Conservation (phyloP, 1,284 basidiomycete genomes). For the Moesziomyces aphidis region DNA sequence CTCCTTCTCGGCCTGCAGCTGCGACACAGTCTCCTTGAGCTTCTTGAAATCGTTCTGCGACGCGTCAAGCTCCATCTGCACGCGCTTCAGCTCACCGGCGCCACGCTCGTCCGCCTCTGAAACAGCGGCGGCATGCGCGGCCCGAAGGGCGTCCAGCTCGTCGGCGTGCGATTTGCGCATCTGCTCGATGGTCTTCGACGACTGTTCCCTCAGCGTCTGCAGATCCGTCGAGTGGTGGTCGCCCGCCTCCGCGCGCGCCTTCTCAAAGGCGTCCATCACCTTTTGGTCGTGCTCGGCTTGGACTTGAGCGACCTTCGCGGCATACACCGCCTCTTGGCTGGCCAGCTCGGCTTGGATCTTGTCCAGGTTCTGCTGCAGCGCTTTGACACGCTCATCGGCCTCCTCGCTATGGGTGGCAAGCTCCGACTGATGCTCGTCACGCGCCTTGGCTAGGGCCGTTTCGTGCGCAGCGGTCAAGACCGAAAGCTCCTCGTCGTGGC, state of each 20-base stretch:
- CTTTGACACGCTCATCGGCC: constrained; percentile 30
- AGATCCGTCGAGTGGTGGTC: constrained; percentile 47
- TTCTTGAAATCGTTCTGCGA: constrained; percentile 47
- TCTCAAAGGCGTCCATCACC: constrained; percentile 48
- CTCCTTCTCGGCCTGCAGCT: constrained; percentile 37
- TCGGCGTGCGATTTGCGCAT: constrained; percentile 43
- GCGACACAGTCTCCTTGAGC: constrained; percentile 32
- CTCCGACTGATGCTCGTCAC: constrained; percentile 22
- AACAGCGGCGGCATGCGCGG: constrained; percentile 27
- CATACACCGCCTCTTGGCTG: constrained; percentile 38
- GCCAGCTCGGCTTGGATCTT: constrained; percentile 40
- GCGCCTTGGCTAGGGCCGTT: constrained; percentile 18
- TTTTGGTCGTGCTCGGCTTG: constrained; percentile 50
- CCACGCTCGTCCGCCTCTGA: constrained; percentile 26
- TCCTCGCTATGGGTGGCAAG: constrained; percentile 28
- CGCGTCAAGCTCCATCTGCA: constrained; percentile 45
- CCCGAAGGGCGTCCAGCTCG: constrained; percentile 38
- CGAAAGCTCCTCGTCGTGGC: constrained; percentile 30
- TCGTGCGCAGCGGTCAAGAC: constrained; percentile 32
- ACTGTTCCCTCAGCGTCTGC: constrained; percentile 40
- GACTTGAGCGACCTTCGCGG: constrained; percentile 42
- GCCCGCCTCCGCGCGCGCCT: constrained; percentile 52
- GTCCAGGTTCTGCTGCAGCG: constrained; percentile 33
- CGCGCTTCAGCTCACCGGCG: constrained; percentile 29
- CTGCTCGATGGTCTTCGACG: constrained; percentile 40